Evolutionary conservation across 1,139 yeast genomes (phyloP).

Genomic region (Kodamaea sp.): DNA sequence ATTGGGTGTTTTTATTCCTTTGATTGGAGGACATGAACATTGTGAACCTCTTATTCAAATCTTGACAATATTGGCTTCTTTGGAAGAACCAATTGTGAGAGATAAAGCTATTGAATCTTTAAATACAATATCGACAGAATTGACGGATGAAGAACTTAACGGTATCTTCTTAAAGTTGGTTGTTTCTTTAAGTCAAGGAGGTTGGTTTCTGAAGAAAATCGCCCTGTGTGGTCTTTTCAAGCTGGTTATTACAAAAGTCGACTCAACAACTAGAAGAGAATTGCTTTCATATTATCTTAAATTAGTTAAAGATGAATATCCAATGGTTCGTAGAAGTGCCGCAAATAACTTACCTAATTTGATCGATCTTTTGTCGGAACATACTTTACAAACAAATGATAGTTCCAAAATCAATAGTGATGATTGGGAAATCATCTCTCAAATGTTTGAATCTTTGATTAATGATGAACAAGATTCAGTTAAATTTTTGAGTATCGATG

Average conservation of each 20-base stretch:
- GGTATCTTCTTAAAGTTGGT: conserved; percentile 72
- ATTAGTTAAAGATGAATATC: conserved; percentile 85
- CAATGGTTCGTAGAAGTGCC: conserved; percentile 96
- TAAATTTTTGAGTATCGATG: conserved; percentile 83
- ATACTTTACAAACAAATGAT: conserved; percentile 21
- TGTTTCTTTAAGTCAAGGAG: conserved; percentile 75
- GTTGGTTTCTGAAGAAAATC: conserved; percentile 93
- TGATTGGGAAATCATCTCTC: conserved; percentile 72
- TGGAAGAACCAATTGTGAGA: conserved; percentile 97
- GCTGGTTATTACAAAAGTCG: conserved; percentile 61
- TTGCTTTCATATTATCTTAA: conserved; percentile 66
- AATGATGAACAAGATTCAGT: conserved; percentile 95
- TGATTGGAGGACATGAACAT: conserved; percentile 79
- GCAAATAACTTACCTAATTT: conserved; percentile 78
- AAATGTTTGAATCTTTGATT: conserved; percentile 77
- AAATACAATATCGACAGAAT: conserved; percentile 62
- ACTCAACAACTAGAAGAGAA: conserved; percentile 52
- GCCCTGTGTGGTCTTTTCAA: conserved; percentile 90
- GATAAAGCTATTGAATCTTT: conserved; percentile 91
- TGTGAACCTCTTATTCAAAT: conserved; percentile 78
- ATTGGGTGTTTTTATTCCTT: conserved; percentile 80
- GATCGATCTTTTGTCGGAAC: conserved; percentile 53
- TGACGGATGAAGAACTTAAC: conserved; percentile 65
- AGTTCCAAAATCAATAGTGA: conserved; percentile 33
- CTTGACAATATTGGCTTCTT: conserved; percentile 82